These are phyloP conservation scores for Coniella vitis DNA, from an alignment of 2,329 filamentous ascomycete species.

Conservation along the genomic window DNA sequence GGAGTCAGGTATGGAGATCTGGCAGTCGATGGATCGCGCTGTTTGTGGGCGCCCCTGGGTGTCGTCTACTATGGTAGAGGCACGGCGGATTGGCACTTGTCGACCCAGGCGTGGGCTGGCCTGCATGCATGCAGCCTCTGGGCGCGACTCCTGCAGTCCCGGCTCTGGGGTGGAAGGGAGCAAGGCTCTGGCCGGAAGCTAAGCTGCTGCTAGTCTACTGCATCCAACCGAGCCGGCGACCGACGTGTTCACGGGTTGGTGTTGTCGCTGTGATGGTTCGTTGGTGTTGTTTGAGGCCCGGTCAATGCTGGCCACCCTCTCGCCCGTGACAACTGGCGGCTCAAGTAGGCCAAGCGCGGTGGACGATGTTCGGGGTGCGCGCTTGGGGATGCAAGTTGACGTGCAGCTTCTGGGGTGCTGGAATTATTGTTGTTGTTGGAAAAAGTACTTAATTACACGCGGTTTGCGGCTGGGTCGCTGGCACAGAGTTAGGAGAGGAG, in stretches of 20 bases:
- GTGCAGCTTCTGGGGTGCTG: neutral
- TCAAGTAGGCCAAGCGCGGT: neutral
- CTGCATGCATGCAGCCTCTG: slow-evolving; percentile 4
- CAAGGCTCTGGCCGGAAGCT: neutral
- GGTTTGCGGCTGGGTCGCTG: neutral
- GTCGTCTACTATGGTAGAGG: neutral
- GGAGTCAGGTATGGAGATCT: slow-evolving; percentile 1
- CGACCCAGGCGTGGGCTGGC: slow-evolving; percentile 5
- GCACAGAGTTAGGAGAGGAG: too few relatives aligned
- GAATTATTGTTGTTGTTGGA: neutral
- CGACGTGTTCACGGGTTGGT: neutral
- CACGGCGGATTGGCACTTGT: slow-evolving; percentile 1
- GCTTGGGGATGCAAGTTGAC: neutral
- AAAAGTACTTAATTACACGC: neutral
- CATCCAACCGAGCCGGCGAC: neutral
- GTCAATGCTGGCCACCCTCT: neutral
- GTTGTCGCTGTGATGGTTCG: neutral
- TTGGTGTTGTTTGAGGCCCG: slow-evolving; percentile 1
- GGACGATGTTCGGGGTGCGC: neutral
- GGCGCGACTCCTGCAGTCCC: neutral
- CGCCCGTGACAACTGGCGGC: slow-evolving; percentile 1
- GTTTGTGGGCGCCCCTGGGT: neutral
- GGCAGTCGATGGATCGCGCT: neutral
- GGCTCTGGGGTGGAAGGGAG: too few relatives aligned
- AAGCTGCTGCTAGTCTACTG: neutral